Conservation (phyloP, 2,329 filamentous ascomycete species). For the Sporothrix mexicana region DNA sequence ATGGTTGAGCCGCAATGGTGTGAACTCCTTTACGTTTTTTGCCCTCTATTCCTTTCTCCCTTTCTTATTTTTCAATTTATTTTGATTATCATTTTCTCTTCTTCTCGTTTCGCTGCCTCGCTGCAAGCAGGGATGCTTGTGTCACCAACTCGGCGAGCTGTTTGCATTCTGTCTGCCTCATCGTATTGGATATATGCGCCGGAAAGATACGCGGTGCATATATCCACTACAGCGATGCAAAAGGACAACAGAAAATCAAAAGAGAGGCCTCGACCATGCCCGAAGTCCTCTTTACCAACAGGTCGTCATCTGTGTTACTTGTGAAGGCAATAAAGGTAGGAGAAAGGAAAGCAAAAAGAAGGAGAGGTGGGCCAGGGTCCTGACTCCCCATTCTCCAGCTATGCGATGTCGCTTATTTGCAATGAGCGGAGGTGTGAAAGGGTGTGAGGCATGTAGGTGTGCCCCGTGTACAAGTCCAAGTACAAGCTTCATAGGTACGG, state of each 20-base stretch:
- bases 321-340: not conserved
- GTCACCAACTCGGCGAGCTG: not conserved
- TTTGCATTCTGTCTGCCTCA: not conserved
- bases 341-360: no score
- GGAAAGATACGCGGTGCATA: not conserved
- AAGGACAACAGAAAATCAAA: not conserved
- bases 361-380: not conserved
- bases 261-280: slow-evolving; percentile 4
- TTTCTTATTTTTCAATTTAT: not conserved
- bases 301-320: slow-evolving; percentile 6
- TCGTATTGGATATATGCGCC: not conserved
- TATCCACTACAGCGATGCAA: not conserved
- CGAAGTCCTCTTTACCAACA: not conserved
- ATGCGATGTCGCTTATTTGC: not conserved
- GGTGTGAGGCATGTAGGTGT: not conserved
- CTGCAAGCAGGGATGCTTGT: slow-evolving; percentile 1
- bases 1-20: slow-evolving; percentile 4
- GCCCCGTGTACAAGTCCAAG: not conserved
- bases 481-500: no score
- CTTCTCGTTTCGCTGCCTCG: not conserved
- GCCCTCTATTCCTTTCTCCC: not conserved
- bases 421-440: not conserved
- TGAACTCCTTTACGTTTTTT: not conserved
- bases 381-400: not conserved
- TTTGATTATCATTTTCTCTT: not conserved